Percentiles rank a stretch among this genome's conserved stretches.
Conservation (phyloP, 345 rosid genomes). For the Turritis glabra region DNA sequence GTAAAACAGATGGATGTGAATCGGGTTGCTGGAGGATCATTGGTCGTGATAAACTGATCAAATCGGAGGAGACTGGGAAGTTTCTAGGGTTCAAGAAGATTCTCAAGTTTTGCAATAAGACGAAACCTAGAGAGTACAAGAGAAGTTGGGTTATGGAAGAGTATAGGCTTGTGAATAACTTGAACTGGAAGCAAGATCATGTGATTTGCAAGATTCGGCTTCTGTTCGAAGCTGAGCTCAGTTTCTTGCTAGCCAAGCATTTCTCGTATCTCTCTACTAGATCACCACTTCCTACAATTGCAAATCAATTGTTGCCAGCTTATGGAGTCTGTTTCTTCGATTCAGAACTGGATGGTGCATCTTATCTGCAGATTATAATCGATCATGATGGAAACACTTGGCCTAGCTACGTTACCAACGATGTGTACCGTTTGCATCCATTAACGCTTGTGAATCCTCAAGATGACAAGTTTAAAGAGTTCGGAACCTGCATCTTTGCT, state of each 20-base stretch:
- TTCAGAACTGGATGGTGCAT: not conserved
- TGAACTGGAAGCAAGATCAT: not conserved
- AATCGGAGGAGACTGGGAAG: not conserved
- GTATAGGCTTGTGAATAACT: not conserved
- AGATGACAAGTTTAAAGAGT: not conserved
- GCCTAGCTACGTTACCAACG: not conserved
- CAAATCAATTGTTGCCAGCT: not conserved
- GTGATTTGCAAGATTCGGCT: slow-evolving; percentile 24
- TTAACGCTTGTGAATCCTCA: not conserved
- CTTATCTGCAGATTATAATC: not conserved
- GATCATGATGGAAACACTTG: not conserved
- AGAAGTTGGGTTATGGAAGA: slow-evolving; percentile 18
- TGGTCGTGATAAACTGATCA: not conserved
- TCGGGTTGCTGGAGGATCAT: slow-evolving; percentile 15
- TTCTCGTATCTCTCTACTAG: not conserved
- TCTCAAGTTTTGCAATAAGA: slow-evolving; percentile 12
- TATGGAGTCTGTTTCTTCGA: not conserved
- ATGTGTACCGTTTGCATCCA: slow-evolving; percentile 12
- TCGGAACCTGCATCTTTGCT: not conserved
- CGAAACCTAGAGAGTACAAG: not conserved
- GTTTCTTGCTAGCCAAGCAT: slow-evolving; percentile 24
- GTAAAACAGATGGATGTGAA: slow-evolving; percentile 2
- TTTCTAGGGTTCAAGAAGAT: slow-evolving; percentile 31
- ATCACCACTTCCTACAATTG: not conserved
- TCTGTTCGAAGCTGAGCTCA: not conserved